These are phyloP conservation scores for Podospora appendiculata DNA, from an alignment of 495 filamentous ascomycete species.

Conservation along the genomic window DNA sequence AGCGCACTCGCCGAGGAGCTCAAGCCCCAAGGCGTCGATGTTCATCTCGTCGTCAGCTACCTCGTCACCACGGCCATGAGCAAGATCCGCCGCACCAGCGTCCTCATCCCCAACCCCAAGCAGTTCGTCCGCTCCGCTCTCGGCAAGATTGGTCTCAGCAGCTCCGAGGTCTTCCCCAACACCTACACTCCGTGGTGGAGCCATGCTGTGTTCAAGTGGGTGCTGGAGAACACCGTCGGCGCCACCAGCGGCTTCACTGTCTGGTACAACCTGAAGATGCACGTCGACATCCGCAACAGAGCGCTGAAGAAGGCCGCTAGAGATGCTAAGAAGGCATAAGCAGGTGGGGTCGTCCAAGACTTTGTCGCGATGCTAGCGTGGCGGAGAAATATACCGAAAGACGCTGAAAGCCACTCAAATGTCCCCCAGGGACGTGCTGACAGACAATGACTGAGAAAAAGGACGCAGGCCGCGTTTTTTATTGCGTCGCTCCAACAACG, in stretches of 20 bases:
- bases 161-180: conserved; percentile 65
- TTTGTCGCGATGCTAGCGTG: no score
- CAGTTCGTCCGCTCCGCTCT: conserved; percentile 73
- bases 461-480: no score
- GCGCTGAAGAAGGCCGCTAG: conserved; percentile 85
- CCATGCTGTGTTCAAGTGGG: conserved; percentile 85
- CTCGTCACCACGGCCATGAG: conserved; percentile 93
- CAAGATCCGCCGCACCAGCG: conserved; percentile 74
- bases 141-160: conserved; percentile 70
- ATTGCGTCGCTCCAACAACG: no score
- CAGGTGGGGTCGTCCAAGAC: not conserved
- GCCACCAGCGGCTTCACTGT: conserved; percentile 55
- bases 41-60: conserved; percentile 82
- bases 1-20: conserved; percentile 78
- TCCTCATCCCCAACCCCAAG: conserved; percentile 72
- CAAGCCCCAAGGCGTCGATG: conserved; percentile 66
- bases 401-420: no score
- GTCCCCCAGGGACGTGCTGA: no score
- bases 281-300: conserved; percentile 76
- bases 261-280: conserved; percentile 66
- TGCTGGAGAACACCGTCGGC: conserved; percentile 62
- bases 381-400: no score
- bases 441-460: no score
- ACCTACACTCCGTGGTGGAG: conserved; percentile 90
- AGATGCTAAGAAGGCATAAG: conserved; percentile 57